Evolutionary conservation across 768 basidiomycete genomes (phyloP).

Genomic region (Phylloporus sp.): DNA sequence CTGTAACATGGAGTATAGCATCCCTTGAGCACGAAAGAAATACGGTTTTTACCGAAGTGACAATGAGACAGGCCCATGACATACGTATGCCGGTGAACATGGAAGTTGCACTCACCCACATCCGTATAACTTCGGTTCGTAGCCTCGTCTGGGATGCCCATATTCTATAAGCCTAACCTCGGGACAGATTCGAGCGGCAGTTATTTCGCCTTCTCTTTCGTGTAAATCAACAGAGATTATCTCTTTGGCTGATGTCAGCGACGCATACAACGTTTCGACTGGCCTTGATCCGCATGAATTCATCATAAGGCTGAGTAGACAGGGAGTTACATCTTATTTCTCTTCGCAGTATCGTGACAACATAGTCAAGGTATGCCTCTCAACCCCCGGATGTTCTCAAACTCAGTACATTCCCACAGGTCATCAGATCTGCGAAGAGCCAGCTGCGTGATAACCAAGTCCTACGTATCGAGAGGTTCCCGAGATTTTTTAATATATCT

Average conservation of each 20-base stretch:
- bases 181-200: slow-evolving; percentile 59
- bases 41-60: slow-evolving; percentile 55
- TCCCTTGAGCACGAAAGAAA: slow-evolving; percentile 56
- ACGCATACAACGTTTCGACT: slow-evolving; percentile 77
- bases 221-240: slow-evolving; percentile 83
- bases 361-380: slow-evolving; percentile 60
- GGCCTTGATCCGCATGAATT: slow-evolving; percentile 77
- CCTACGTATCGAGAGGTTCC: slow-evolving; percentile 56
- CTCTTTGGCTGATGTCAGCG: slow-evolving; percentile 74
- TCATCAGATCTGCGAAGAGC: slow-evolving; percentile 72
- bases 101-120: slow-evolving; percentile 61
- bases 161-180: slow-evolving; percentile 1
- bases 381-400: neutral
- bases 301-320: slow-evolving; percentile 68
- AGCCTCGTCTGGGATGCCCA: neutral
- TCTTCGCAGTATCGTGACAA: slow-evolving; percentile 62
- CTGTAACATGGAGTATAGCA: slow-evolving; percentile 35
- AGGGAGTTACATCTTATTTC: slow-evolving; percentile 71
- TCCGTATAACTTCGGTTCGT: slow-evolving; percentile 72
- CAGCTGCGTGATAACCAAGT: slow-evolving; percentile 53
- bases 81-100: slow-evolving; percentile 69
- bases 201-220: slow-evolving; percentile 60
- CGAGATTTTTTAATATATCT: slow-evolving; percentile 78
- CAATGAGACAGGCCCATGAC: slow-evolving; percentile 59
- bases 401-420: slow-evolving; percentile 35